Conservation (phyloP, 2,329 filamentous ascomycete genomes). For the Plectosphaerella cucumerina region DNA sequence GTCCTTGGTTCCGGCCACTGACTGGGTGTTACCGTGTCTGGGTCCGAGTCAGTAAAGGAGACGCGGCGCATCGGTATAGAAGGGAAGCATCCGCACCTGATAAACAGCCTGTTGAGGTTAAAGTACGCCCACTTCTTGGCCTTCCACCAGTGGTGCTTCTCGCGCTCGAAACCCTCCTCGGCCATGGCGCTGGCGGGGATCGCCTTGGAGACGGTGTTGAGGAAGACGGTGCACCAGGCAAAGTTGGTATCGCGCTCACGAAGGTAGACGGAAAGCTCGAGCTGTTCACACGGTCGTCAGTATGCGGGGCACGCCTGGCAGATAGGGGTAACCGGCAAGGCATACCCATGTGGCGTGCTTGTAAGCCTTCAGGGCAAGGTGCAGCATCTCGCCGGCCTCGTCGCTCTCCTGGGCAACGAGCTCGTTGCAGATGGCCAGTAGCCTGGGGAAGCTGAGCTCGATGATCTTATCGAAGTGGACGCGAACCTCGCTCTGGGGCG, state of each 20-base stretch:
- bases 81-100: slow-evolving; percentile 62
- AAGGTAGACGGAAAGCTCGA: slow-evolving; percentile 77
- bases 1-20: slow-evolving; percentile 67
- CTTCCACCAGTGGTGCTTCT: slow-evolving; percentile 98
- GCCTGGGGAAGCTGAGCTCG: slow-evolving; percentile 81
- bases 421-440: slow-evolving; percentile 82
- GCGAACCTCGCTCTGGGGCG: slow-evolving; percentile 68
- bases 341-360: slow-evolving; percentile 94
- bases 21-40: slow-evolving; percentile 74
- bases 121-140: slow-evolving; percentile 99
- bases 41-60: slow-evolving; percentile 17
- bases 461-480: slow-evolving; percentile 93
- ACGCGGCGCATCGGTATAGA: background rate
- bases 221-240: slow-evolving; percentile 93
- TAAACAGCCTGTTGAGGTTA: slow-evolving; percentile 92
- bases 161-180: slow-evolving; percentile 76
- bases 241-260: slow-evolving; percentile 80
- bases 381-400: slow-evolving; percentile 95
- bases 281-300: slow-evolving; percentile 43
- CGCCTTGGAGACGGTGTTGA: slow-evolving; percentile 82
- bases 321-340: background rate
- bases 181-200: slow-evolving; percentile 74
- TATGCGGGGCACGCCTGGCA: background rate
- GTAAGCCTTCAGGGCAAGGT: slow-evolving; percentile 91
- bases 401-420: slow-evolving; percentile 86